Percentiles rank a stretch among this genome's conserved stretches.
These are phyloP conservation scores for Eimeria praecox DNA, from an alignment of 169 alveolate genomes.

Conservation along the genomic window DNA sequence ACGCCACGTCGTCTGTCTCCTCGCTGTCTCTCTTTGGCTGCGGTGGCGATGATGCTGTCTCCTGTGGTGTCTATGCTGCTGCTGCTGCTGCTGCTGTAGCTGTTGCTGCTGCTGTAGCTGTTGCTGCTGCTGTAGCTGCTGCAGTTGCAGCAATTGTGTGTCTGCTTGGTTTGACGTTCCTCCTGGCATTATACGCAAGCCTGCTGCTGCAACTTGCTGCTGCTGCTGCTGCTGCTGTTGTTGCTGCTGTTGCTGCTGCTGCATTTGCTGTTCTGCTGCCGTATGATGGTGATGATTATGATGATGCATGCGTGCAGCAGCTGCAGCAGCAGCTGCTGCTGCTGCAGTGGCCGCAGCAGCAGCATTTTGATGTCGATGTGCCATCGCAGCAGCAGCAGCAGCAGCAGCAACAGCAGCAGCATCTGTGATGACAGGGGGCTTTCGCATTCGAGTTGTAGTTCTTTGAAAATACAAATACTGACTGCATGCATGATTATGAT, in stretches of 20 bases:
- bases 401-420: neutral
- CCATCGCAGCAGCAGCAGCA: conserved; percentile 5
- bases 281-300: neutral
- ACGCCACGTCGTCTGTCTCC: conserved; percentile 17
- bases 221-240: neutral
- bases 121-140: conserved; percentile 12
- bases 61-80: conserved; percentile 1
- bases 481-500: too few species aligned
- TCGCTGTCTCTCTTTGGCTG: conserved; percentile 5
- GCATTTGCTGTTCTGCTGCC: neutral
- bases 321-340: neutral
- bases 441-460: too few species aligned
- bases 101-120: conserved; percentile 27
- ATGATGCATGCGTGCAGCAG: conserved; percentile 18
- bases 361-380: neutral
- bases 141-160: neutral
- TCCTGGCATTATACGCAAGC: neutral
- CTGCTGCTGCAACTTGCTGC: too few species aligned
- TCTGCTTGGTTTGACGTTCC: neutral
- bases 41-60: conserved; percentile 16
- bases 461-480: too few species aligned
- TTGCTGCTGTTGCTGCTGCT: conserved; percentile 4
- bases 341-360: neutral
- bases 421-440: neutral
- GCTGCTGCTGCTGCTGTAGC: conserved; percentile 31